These are phyloP conservation scores for Ogataea kodamae DNA, from an alignment of 805 yeast species.

Conservation along the genomic window DNA sequence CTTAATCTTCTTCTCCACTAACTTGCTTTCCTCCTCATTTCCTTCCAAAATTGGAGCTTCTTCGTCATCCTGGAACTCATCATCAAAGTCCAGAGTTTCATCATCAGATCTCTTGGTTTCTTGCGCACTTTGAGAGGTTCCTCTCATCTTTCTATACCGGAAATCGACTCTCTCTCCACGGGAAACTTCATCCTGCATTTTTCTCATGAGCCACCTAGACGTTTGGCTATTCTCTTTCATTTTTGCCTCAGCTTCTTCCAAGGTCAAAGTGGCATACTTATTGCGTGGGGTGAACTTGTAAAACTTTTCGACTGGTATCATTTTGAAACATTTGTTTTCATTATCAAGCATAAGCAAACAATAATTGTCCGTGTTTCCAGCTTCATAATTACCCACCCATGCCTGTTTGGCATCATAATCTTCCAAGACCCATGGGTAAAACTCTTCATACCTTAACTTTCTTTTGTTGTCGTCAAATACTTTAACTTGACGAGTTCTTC, in stretches of 20 bases:
- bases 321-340: slow-evolving; percentile 69
- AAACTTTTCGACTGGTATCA: slow-evolving; percentile 94
- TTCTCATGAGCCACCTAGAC: slow-evolving; percentile 95
- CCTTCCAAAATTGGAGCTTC: slow-evolving; percentile 98
- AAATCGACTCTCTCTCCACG: slow-evolving; percentile 51
- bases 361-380: slow-evolving; percentile 79
- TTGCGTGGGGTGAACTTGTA: slow-evolving; percentile 92
- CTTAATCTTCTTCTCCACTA: slow-evolving; percentile 79
- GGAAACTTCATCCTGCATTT: slow-evolving; percentile 64
- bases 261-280: slow-evolving; percentile 86
- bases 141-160: slow-evolving; percentile 45
- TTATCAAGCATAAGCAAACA: slow-evolving; percentile 81
- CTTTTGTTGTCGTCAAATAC: slow-evolving; percentile 80
- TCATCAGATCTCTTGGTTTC: slow-evolving; percentile 58
- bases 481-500: slow-evolving; percentile 81
- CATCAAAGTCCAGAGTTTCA: slow-evolving; percentile 92
- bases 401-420: slow-evolving; percentile 93
- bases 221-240: slow-evolving; percentile 74
- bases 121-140: slow-evolving; percentile 32
- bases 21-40: slow-evolving; percentile 89
- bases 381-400: slow-evolving; percentile 95
- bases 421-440: slow-evolving; percentile 97
- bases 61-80: slow-evolving; percentile 97
- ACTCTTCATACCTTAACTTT: slow-evolving; percentile 88
- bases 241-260: slow-evolving; percentile 94